These are phyloP conservation scores for Suillus placidus DNA, from an alignment of 768 basidiomycete genomes.

Conservation along the genomic window DNA sequence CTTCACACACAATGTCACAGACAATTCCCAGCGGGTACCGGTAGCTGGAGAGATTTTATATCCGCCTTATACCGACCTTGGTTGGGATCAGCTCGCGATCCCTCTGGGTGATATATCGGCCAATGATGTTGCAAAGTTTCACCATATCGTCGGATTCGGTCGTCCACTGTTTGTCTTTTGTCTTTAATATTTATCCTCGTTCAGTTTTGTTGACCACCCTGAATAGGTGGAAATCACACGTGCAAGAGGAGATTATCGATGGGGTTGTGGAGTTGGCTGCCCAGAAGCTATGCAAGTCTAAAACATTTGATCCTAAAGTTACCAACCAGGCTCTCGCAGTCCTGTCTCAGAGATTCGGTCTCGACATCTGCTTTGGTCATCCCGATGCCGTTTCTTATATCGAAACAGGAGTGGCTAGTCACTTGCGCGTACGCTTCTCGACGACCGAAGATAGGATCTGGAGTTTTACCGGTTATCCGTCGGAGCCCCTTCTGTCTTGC, in stretches of 20 bases:
- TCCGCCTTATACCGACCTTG: slow-evolving; percentile 7
- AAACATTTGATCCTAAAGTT: not conserved
- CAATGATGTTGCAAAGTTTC: not conserved
- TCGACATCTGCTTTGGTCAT: slow-evolving; percentile 8
- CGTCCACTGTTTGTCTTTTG: not conserved
- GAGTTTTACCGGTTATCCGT: slow-evolving; percentile 19
- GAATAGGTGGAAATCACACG: not conserved
- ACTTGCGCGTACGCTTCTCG: slow-evolving; percentile 15
- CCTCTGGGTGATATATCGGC: not conserved
- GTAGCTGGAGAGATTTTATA: slow-evolving; percentile 1
- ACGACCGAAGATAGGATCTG: slow-evolving; percentile 14
- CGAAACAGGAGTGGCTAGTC: slow-evolving; percentile 14
- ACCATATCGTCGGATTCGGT: slow-evolving; percentile 6
- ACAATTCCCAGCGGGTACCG: not conserved
- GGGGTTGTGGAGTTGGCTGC: not conserved
- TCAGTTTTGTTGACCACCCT: not conserved
- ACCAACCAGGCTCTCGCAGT: slow-evolving; percentile 6
- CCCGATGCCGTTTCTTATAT: slow-evolving; percentile 4
- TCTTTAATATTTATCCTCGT: not conserved
- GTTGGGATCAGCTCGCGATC: slow-evolving; percentile 11
- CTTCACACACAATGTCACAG: not conserved
- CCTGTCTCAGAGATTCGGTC: slow-evolving; percentile 15
- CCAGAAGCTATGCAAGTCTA: not conserved
- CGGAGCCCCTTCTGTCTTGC: slow-evolving; percentile 21
- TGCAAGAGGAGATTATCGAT: not conserved